Conservation (phyloP, 495 filamentous ascomycete species). For the Neurospora sp. region DNA sequence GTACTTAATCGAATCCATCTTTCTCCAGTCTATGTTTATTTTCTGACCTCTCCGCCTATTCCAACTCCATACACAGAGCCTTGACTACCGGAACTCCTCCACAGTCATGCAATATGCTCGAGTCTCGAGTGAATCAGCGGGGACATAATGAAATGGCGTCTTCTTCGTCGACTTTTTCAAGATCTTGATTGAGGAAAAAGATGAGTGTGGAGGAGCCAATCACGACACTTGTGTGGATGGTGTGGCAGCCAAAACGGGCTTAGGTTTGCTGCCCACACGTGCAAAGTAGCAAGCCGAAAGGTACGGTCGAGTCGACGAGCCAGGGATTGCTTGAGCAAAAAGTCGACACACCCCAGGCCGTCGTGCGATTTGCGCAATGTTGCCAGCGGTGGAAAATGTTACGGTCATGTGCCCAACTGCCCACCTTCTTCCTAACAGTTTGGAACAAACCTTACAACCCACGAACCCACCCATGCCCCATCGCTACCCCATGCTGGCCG, state of each 20-base stretch:
- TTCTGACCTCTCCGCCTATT: neutral
- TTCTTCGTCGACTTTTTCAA: neutral
- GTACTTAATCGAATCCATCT: neutral
- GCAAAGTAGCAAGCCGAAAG: neutral
- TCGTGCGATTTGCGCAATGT: neutral
- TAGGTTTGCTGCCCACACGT: neutral
- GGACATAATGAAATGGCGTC: neutral
- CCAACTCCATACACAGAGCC: neutral
- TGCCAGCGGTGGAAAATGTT: neutral
- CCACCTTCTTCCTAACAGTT: neutral
- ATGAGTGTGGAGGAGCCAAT: neutral
- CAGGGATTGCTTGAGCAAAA: neutral
- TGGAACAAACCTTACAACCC: neutral
- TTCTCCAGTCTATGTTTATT: neutral
- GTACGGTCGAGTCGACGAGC: neutral
- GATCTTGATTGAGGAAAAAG: neutral
- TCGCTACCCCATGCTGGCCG: neutral
- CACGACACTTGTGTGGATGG: neutral
- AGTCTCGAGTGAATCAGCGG: neutral
- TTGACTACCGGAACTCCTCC: neutral
- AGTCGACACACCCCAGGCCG: neutral
- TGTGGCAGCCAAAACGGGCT: neutral
- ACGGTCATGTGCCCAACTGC: neutral
- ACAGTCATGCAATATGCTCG: neutral
- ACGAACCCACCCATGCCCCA: neutral